These are phyloP conservation scores for Claviceps monticola DNA, from an alignment of 2,329 filamentous ascomycete genomes.

Conservation along the genomic window DNA sequence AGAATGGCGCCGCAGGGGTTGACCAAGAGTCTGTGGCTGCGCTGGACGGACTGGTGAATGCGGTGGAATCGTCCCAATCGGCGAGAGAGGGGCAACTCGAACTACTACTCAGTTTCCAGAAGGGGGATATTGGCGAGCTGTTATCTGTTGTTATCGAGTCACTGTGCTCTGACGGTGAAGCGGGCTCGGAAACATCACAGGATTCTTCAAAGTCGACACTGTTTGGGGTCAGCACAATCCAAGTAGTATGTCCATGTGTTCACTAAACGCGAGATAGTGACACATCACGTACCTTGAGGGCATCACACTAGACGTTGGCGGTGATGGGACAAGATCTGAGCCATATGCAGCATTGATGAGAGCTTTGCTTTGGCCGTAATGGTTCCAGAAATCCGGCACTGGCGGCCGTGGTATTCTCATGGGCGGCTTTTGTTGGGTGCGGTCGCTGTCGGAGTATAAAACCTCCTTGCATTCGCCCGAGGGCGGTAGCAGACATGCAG, in stretches of 20 bases:
- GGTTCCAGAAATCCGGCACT: slow-evolving; percentile 1
- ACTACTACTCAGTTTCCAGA: neutral
- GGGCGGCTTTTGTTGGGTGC: neutral
- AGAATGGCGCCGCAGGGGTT: neutral
- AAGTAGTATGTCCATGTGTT: neutral
- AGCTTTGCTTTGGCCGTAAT: neutral
- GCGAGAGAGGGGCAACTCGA: neutral
- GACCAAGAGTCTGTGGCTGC: neutral
- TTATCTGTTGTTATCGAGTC: neutral
- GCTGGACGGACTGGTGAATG: neutral
- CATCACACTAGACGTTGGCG: neutral
- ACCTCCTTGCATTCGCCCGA: neutral
- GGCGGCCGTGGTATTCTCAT: neutral
- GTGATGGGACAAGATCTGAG: neutral
- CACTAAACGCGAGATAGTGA: neutral
- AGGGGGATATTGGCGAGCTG: neutral
- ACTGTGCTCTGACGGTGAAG: neutral
- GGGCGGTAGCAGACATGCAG: neutral
- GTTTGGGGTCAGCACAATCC: no score
- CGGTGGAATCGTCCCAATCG: neutral
- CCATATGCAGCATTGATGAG: neutral
- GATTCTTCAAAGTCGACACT: neutral
- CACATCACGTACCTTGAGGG: neutral
- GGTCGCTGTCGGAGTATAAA: neutral
- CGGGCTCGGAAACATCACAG: neutral